Base-by-base conservation (phyloP, 2,329 filamentous ascomycete species). In the Dendryphion nanum region DNA sequence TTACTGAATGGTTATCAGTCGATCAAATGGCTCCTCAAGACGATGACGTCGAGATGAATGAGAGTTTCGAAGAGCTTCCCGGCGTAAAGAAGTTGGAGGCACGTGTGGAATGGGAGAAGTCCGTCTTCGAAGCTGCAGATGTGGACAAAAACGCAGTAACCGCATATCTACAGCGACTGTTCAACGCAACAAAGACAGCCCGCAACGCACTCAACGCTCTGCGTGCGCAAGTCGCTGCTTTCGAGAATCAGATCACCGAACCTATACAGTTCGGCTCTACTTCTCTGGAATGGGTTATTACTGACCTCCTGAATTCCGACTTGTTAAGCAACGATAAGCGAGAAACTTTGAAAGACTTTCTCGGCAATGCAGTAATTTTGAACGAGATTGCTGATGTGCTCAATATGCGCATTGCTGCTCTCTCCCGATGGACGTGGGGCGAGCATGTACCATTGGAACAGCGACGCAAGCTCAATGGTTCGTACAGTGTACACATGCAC, bases 231-330 rank as follows among this genome's bases (percentile, higher is more conserved):
- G 47, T 59, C 4, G 37, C 43, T 13, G 19, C 41, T 1, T 63
- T 61, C 18, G 55, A 61, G 24, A 37, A n/a, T 3, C 40, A 15
- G n/a, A 32, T 63, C 19, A 42, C 40, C 18, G 30, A 31, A 16
- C 41, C 49, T 2, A 41, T 33, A 14, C 52, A 53, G 23, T 71
- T 77, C 54, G 57, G 50, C 26, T 30, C 50, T 0, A 2, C 14
- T 0, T 63, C 57, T 1, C 47, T 77, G 15, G 52, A 48, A 18
- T 69, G 64, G 66, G 55, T 65, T 7, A 71, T 75, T 8, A 41
- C 64, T 8, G 68, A 72, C 0, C 65, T 78, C 2, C 50, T 70
- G 16, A 50, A 58, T 3, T 72, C 71, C 0, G 71, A 73, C 21
- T 57, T 76, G 0, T 61, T 77, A 3, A 66, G 68, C 4, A 59